phyloP scores from a whole-genome alignment of 495 filamentous ascomycete genomes.

The Hypoxylon trugodes region DNA sequence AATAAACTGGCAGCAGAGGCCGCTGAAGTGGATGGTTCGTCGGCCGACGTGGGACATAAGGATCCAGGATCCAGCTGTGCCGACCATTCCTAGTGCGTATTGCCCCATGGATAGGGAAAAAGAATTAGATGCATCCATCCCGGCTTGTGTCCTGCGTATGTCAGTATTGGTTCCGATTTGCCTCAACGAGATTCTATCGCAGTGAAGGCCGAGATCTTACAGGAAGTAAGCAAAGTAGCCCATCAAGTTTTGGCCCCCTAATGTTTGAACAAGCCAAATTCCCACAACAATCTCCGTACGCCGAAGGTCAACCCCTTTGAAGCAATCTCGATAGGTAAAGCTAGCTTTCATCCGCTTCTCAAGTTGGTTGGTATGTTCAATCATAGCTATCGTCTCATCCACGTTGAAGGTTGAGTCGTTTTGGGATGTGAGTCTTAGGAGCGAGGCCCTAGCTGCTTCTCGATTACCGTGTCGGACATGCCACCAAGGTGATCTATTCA shows the following conservation, averaged over 20 bases:
- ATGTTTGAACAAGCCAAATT: conserved; percentile 73
- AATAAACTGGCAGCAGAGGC: conserved; percentile 47
- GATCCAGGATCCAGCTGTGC: conserved; percentile 61
- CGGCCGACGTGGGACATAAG: conserved; percentile 59
- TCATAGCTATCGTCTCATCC: conserved; percentile 75
- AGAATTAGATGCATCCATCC: conserved; percentile 61
- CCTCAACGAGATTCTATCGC: background rate
- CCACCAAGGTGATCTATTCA: conserved; percentile 71
- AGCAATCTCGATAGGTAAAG: conserved; percentile 70
- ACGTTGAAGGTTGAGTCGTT: conserved; percentile 64
- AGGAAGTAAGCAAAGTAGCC: conserved; percentile 77
- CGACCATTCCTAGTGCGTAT: conserved; percentile 59
- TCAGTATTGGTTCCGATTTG: background rate
- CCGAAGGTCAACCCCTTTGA: conserved; percentile 69
- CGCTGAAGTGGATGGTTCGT: conserved; percentile 59
- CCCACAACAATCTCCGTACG: conserved; percentile 73
- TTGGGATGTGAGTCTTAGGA: conserved; percentile 66
- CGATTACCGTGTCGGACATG: conserved; percentile 67
- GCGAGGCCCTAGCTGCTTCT: conserved; percentile 62
- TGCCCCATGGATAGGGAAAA: conserved; percentile 56
- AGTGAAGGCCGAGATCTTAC: conserved; percentile 9
- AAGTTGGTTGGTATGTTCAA: conserved; percentile 72
- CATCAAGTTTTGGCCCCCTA: conserved; percentile 72
- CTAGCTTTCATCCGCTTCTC: conserved; percentile 66
- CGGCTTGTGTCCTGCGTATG: conserved; percentile 61